Evolutionary conservation across 805 yeast genomes (phyloP).

Genomic region (Candida awuae): DNA sequence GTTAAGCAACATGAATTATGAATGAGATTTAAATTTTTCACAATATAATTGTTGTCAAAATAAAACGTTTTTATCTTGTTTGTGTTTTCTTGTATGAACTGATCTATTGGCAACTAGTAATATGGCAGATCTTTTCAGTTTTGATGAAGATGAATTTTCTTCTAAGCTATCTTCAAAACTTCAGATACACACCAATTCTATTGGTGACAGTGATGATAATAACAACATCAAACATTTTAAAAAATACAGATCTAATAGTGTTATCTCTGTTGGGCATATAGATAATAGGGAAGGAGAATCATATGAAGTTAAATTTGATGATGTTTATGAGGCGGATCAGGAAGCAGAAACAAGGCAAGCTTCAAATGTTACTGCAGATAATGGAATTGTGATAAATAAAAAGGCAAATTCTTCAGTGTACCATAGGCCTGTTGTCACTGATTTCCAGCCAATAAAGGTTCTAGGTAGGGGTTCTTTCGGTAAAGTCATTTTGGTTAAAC

Average conservation of each 20-base stretch:
- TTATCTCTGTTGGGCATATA: slow-evolving; percentile 25
- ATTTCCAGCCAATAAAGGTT: slow-evolving; percentile 69
- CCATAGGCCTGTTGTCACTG: slow-evolving; percentile 32
- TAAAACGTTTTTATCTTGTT: not conserved
- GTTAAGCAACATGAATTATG: no score
- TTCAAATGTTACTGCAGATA: slow-evolving; percentile 3
- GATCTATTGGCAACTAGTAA: not conserved
- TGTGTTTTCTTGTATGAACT: no score
- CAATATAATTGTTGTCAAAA: no score
- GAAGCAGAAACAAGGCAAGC: slow-evolving; percentile 20
- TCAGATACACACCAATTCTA: not conserved
- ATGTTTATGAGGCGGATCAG: slow-evolving; percentile 27
- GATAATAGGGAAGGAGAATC: slow-evolving; percentile 38
- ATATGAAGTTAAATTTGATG: slow-evolving; percentile 41
- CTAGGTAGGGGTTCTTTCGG: slow-evolving; percentile 88
- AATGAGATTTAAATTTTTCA: no score
- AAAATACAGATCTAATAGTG: slow-evolving; percentile 25
- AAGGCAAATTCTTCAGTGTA: no score
- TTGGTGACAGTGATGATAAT: slow-evolving; percentile 3
- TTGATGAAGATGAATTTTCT: slow-evolving; percentile 24
- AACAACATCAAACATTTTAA: slow-evolving; percentile 17
- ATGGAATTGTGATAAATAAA: slow-evolving; percentile 2
- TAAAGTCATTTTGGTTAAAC: slow-evolving; percentile 71
- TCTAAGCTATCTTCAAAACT: slow-evolving; percentile 4
- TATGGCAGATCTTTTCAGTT: slow-evolving; percentile 23